Conservation (phyloP, 139 green algal genomes). For the Chlamydomonas schloesseri region DNA sequence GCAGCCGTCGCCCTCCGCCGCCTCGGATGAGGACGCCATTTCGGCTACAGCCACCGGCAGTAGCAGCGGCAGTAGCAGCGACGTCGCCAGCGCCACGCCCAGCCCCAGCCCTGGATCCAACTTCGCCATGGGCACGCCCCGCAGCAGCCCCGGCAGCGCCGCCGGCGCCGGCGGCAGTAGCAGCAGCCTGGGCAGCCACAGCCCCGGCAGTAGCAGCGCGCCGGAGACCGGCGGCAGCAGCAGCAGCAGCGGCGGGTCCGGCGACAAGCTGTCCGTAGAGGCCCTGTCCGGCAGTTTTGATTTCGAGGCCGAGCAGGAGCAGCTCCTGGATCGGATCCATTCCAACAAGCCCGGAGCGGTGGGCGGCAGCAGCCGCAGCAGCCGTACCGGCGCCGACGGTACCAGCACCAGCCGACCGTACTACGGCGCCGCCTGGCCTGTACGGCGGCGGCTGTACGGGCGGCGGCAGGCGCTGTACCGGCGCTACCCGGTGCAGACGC, state of each 20-base stretch:
- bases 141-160: background rate
- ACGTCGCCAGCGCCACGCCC: too few relatives aligned
- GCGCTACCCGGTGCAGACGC: constrained; percentile 46
- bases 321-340: constrained; percentile 32
- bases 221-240: background rate
- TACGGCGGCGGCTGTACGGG: constrained; percentile 22
- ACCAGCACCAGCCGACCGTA: background rate
- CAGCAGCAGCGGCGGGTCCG: too few relatives aligned
- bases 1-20: too few relatives aligned
- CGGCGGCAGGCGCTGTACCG: constrained; percentile 29
- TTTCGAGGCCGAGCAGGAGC: constrained; percentile 24
- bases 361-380: constrained; percentile 6
- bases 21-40: too few relatives aligned
- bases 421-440: too few relatives aligned
- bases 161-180: background rate
- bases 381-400: background rate
- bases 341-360: constrained; percentile 6
- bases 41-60: too few relatives aligned
- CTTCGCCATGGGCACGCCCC: too few relatives aligned
- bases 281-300: background rate
- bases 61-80: too few relatives aligned
- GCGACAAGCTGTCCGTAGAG: too few relatives aligned
- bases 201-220: background rate
- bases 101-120: too few relatives aligned
- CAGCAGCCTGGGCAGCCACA: background rate